Evolutionary conservation across 176 grass and related monocot species (phyloP), one percentile per base, ranked within the genome.

Genomic region (Stipa capillata): DNA sequence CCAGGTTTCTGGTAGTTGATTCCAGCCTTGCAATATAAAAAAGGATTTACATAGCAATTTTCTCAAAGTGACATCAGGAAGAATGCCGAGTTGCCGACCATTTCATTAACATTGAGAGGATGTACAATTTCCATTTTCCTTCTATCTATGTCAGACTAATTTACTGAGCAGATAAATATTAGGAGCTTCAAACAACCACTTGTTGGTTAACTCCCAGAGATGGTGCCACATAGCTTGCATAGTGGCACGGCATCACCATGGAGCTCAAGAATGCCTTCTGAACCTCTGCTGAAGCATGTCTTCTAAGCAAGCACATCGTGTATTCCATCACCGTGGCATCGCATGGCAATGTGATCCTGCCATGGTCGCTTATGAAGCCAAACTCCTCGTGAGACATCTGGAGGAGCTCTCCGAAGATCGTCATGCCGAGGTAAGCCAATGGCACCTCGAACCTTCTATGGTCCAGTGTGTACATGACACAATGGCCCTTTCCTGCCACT

Each of bases 381-480:
- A 82, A 94, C 49, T 89, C 75, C 32, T 94, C 89, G 65, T 59
- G 65, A 0, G 83, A 78, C 40, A 87, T 35, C 17, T 35, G 60
- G 5, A 94, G 73, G 25, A 88, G 74, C 65, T 82, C 80, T 47
- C 47, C 16, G 62, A 94, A 73, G 71, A 91, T 60, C 31, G 6
- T 28, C 7, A 32, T 85, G 44, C 65, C 42, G 0, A 94, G 88
- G 58, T 79, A 89, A 0, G 11, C 37, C 29, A 91, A 61, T 39
- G 85, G 89, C 39, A 91, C 82, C 86, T 89, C 65, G 16, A 94
- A 90, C 54, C 85, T 86, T 7, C 69, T 41, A 0, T 94, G n/a
- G n/a, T n/a, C n/a, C 85, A 0, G 40, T 48, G 73, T 81, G 60
- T 90, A 94, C 62, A 94, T 40, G 8, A 87, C 44, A 7, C 77